Conservation (phyloP, 2,329 filamentous ascomycete species). For the Cryphonectria radicalis region DNA sequence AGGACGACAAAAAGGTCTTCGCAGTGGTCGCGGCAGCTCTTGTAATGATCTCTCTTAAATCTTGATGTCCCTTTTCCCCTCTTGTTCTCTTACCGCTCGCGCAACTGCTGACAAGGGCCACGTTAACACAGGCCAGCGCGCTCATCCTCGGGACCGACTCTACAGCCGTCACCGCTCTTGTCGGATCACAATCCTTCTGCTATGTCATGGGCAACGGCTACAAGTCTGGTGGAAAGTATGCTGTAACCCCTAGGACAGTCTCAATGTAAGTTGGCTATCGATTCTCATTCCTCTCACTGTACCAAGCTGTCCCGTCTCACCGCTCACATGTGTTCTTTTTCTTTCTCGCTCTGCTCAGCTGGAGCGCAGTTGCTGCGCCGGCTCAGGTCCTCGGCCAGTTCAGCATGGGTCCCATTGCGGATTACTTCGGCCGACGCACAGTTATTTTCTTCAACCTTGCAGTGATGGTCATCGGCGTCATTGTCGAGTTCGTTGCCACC, state of each 20-base stretch:
- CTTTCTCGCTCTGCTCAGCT: background rate
- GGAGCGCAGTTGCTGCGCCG: slow-evolving; percentile 6
- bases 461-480: slow-evolving; percentile 10
- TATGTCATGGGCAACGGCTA: slow-evolving; percentile 14
- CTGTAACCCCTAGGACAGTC: slow-evolving; percentile 5
- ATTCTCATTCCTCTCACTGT: background rate
- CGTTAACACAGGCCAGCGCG: slow-evolving; percentile 1
- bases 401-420: slow-evolving; percentile 10
- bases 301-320: background rate
- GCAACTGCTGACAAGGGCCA: background rate
- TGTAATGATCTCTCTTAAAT: background rate
- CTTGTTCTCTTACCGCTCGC: background rate
- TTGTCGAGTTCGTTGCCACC: slow-evolving; percentile 5
- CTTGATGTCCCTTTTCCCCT: background rate
- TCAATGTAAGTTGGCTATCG: background rate
- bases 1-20: slow-evolving; percentile 12
- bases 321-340: background rate
- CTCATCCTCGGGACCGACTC: slow-evolving; percentile 12
- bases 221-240: slow-evolving; percentile 10
- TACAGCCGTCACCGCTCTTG: slow-evolving; percentile 11
- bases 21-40: slow-evolving; percentile 8
- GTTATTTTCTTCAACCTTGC: slow-evolving; percentile 14
- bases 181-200: slow-evolving; percentile 9
- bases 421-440: slow-evolving; percentile 11
- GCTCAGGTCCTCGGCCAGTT: slow-evolving; percentile 12